These are phyloP conservation scores for Novymonas esmeraldas DNA, from an alignment of 208 protist species.

Conservation along the genomic window DNA sequence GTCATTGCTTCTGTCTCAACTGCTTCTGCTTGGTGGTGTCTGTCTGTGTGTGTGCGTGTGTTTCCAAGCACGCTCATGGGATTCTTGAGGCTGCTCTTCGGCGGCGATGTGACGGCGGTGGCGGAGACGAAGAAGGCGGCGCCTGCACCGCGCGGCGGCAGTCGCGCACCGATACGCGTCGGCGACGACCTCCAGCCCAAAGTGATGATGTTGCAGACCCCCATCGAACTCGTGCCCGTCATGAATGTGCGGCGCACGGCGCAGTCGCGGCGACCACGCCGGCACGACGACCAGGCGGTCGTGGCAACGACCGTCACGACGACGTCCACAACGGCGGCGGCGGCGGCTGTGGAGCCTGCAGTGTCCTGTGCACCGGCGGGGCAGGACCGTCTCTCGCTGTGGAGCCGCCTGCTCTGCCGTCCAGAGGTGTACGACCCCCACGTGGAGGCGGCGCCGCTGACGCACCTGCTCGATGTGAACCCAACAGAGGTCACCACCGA, in stretches of 20 bases:
- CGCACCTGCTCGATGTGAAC: slow-evolving; percentile 16
- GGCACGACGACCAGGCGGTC: not conserved
- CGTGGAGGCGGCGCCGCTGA: slow-evolving; percentile 31
- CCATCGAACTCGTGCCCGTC: not conserved
- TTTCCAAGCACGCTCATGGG: not conserved
- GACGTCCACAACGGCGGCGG: too few species aligned
- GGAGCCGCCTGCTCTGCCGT: slow-evolving; percentile 49
- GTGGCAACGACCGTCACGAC: too few species aligned
- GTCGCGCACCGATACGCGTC: not conserved
- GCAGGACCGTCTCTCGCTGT: slow-evolving; percentile 26
- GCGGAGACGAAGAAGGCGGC: not conserved
- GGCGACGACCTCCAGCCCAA: not conserved
- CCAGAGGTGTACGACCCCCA: slow-evolving; percentile 49
- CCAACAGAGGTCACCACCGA: not conserved
- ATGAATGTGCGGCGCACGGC: not conserved
- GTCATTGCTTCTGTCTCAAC: too few species aligned
- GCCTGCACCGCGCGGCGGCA: not conserved
- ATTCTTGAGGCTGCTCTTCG: slow-evolving; percentile 3
- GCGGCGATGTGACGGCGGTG: not conserved
- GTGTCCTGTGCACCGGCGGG: too few species aligned
- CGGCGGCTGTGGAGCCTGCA: too few species aligned
- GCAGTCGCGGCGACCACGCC: not conserved
- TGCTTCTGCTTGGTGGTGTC: not conserved
- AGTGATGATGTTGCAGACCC: not conserved
- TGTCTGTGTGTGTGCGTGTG: not conserved